Evolutionary conservation across 2,329 filamentous ascomycete genomes (phyloP), one percentile per base, ranked within the genome.

Genomic region (Pseudocercospora crystallina): DNA sequence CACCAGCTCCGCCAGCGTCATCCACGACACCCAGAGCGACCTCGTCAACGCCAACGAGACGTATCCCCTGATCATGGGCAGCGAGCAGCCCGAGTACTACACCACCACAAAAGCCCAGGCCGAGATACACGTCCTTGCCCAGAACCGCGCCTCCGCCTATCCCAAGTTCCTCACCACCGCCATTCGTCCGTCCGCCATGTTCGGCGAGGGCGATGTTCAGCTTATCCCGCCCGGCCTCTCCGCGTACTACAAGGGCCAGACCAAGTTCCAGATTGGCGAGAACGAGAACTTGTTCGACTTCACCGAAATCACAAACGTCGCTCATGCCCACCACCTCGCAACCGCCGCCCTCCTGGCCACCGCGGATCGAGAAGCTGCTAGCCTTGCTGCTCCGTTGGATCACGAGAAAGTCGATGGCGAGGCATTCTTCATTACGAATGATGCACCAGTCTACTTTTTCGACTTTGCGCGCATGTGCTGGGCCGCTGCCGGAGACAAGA

Each of bases 251-350:
- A 70, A 70, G 44, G 73, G 76, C 33, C 75, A 77, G 62, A 74
- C 70, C 50, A 77, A 74, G 59, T 73, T 75, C 55, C 76, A 80
- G 55, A 67, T 80, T 41, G 78, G 77, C 45, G 62, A 68, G 14
- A 79, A 80, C 61, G 70, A 74, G 49, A 80, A 80, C 60, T 65
- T 79, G 2, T 80, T 77, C 66, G 77, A 80, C 63, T 79, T 77
- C 54, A 78, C 76, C 33, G 79, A 79, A 57, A 73, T 78, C 38
- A 75, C 69, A 35, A 80, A 80, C 60, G 71, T 78, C 11, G 75
- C 75, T 2, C 71, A 78, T 57, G 77, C 73, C 0, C 78, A 81
- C 56, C 65, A 80, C 43, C 70, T 80, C 10, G 76, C 75, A 2
- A 71, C 74, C 0, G 67, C 73, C 11, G 78, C 76, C 0, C 73